Evolutionary conservation across 2,329 filamentous ascomycete species (phyloP).

Genomic region (Penicillium sp.): DNA sequence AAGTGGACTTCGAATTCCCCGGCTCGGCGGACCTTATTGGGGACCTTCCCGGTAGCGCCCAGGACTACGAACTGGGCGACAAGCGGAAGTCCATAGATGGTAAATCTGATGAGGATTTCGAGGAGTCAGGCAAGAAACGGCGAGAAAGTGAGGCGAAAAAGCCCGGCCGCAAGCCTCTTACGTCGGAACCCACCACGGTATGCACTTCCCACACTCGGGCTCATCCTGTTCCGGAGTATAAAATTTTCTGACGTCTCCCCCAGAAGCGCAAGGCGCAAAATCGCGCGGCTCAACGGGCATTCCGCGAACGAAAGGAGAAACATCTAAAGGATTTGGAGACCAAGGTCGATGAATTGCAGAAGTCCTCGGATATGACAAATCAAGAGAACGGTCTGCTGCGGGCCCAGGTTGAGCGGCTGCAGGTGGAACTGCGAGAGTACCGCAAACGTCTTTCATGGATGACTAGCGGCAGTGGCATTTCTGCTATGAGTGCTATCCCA

Average conservation of each 20-base stretch:
- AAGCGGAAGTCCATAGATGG: slow-evolving; percentile 56
- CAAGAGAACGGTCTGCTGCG: slow-evolving; percentile 82
- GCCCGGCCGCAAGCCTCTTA: slow-evolving; percentile 91
- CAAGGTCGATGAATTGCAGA: slow-evolving; percentile 66
- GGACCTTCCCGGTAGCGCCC: slow-evolving; percentile 57
- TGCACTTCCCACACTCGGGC: slow-evolving; percentile 42
- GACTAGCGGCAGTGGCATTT: slow-evolving; percentile 46
- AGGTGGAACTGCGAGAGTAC: slow-evolving; percentile 81
- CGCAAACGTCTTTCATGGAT: slow-evolving; percentile 75
- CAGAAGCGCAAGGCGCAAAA: slow-evolving; percentile 80
- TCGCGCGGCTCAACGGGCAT: slow-evolving; percentile 84
- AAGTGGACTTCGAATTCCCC: slow-evolving; percentile 70
- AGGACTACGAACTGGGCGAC: slow-evolving; percentile 57
- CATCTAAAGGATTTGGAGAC: slow-evolving; percentile 54
- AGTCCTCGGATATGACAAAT: slow-evolving; percentile 75
- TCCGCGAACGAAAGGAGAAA: slow-evolving; percentile 92
- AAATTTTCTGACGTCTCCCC: slow-evolving; percentile 21
- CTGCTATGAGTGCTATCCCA: slow-evolving; percentile 50
- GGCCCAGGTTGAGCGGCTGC: slow-evolving; percentile 83
- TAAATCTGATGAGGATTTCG: slow-evolving; percentile 60
- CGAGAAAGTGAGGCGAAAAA: slow-evolving; percentile 88
- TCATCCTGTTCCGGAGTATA: not conserved
- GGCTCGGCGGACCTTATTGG: slow-evolving; percentile 69
- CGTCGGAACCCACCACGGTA: slow-evolving; percentile 93
- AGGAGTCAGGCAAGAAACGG: slow-evolving; percentile 64